Evolutionary conservation across 768 basidiomycete species (phyloP).

Genomic region (Russula ochroleuca): DNA sequence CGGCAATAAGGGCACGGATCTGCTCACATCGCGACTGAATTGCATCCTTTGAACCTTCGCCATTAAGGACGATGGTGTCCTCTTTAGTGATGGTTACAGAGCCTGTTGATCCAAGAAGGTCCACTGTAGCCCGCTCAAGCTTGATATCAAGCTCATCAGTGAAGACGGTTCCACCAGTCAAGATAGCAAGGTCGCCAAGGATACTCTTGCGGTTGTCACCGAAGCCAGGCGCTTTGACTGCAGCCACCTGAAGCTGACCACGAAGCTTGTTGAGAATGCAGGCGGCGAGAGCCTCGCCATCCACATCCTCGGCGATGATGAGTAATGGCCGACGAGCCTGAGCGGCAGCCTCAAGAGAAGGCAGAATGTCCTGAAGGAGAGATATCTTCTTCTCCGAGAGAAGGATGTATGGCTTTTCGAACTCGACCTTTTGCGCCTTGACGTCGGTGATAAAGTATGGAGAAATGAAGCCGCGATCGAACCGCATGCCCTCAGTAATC

Average conservation of each 20-base stretch:
- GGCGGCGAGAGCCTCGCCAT: conserved; percentile 96
- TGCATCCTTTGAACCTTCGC: conserved; percentile 83
- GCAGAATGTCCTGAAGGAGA: conserved; percentile 89
- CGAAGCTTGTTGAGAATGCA: conserved; percentile 99
- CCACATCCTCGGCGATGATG: conserved; percentile 96
- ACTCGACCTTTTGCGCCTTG: conserved; percentile 92
- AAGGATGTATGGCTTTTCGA: conserved; percentile 93
- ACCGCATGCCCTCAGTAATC: conserved; percentile 99
- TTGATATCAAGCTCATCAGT: conserved; percentile 92
- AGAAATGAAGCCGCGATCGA: conserved; percentile 97
- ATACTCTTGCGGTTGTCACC: conserved; percentile 99
- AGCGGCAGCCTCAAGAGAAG: conserved; percentile 77
- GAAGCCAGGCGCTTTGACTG: conserved; percentile 97
- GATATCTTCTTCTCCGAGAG: conserved; percentile 99
- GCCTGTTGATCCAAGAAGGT: conserved; percentile 88
- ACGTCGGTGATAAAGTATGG: conserved; percentile 99
- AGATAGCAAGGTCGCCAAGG: conserved; percentile 93
- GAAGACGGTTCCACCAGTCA: conserved; percentile 97
- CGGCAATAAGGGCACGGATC: conserved; percentile 77
- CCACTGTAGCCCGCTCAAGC: conserved; percentile 83
- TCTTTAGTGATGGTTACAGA: conserved; percentile 95
- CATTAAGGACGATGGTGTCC: conserved; percentile 94
- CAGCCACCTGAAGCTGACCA: conserved; percentile 90
- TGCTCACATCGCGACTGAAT: conserved; percentile 95
- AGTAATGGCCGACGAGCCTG: conserved; percentile 85